phyloP scores from a whole-genome alignment of 106 monocot genomes.

The Dioscorea alata region DNA sequence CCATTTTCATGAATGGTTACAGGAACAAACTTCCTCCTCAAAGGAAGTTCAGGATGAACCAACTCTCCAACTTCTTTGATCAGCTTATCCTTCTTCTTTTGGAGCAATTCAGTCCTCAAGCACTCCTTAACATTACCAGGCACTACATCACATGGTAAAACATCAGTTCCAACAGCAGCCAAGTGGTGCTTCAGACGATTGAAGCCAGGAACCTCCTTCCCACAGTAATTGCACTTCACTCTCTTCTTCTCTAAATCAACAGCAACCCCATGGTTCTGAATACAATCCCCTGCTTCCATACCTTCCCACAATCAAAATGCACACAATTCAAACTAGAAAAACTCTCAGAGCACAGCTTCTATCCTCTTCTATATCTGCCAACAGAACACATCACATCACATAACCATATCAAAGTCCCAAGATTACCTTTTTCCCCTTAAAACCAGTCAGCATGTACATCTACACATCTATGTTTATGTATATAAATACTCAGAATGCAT shows the following conservation, averaged over 20 bases:
- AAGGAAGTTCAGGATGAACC: conserved; percentile 19
- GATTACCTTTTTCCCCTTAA: no score
- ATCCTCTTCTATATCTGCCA: no score
- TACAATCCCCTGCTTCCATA: not conserved
- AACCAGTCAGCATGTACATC: no score
- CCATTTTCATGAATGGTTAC: not conserved
- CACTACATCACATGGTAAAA: conserved; percentile 7
- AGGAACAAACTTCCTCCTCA: conserved; percentile 24
- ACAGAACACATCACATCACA: no score
- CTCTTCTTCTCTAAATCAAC: conserved; percentile 16
- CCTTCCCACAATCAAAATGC: no score
- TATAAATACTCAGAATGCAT: no score
- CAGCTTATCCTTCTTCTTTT: conserved; percentile 19
- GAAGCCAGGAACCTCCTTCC: conserved; percentile 24
- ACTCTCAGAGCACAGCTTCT: no score
- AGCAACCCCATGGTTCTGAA: conserved; percentile 22
- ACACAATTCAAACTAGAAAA: no score
- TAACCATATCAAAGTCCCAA: no score
- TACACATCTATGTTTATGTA: no score
- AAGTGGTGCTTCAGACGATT: conserved; percentile 27
- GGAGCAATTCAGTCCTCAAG: conserved; percentile 11
- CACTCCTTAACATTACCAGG: conserved; percentile 11
- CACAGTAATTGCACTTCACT: conserved; percentile 27
- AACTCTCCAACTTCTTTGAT: conserved; percentile 23
- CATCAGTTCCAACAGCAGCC: conserved; percentile 22